Conservation (phyloP, 2,329 filamentous ascomycete species). For the Sarocladiaceae sp. region DNA sequence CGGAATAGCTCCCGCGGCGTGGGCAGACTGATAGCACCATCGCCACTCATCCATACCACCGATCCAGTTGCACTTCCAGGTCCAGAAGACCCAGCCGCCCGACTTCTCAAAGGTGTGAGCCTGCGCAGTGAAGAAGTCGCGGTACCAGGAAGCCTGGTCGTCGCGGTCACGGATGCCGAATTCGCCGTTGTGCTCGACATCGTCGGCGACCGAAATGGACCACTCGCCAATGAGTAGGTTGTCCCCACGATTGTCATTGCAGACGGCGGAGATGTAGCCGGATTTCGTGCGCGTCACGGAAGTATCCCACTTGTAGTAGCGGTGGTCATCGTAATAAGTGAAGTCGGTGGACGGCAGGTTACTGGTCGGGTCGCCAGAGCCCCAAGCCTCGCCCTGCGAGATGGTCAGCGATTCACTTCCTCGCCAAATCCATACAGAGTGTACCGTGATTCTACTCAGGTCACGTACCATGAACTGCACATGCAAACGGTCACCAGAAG, state of each 20-base stretch:
- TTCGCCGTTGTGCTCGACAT: conserved; percentile 35
- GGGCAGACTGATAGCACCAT: conserved; percentile 39
- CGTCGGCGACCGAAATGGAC: conserved; percentile 43
- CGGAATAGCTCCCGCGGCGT: too few species aligned
- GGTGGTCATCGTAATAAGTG: conserved; percentile 51
- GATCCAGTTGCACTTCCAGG: conserved; percentile 42
- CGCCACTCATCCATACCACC: conserved; percentile 38
- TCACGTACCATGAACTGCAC: too few species aligned
- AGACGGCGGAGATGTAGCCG: conserved; percentile 43
- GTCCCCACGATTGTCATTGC: conserved; percentile 37
- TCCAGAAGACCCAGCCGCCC: conserved; percentile 54
- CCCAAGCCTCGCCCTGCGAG: conserved; percentile 32
- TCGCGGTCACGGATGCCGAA: conserved; percentile 26
- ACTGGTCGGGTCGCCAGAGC: conserved; percentile 45
- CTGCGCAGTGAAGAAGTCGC: conserved; percentile 51
- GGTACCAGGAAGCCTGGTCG: conserved; percentile 43
- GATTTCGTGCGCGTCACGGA: conserved; percentile 23
- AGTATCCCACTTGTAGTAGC: conserved; percentile 49
- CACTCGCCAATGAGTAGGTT: conserved; percentile 54
- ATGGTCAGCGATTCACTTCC: neutral
- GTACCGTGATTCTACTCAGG: too few species aligned
- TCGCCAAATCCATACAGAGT: too few species aligned
- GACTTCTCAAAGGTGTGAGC: conserved; percentile 46
- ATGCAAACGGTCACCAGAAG: too few species aligned
- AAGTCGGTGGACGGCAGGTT: conserved; percentile 34